Base-by-base conservation (phyloP, 768 basidiomycete genomes). In the Lanmaoa rubissima region DNA sequence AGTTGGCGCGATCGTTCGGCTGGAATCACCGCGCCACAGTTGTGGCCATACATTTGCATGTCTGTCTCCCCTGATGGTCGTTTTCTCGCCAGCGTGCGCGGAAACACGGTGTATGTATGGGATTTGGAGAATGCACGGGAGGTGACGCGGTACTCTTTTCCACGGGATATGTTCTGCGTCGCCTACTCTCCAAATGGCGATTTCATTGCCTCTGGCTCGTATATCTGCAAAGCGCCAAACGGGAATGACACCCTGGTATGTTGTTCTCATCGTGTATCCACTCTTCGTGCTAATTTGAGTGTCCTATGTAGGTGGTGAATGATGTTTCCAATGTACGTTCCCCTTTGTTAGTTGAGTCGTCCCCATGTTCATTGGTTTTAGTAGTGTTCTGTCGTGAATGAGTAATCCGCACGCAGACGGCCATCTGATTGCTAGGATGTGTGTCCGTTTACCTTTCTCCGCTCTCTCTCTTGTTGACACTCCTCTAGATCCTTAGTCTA, bases 11-110 rank as follows among this genome's bases (percentile, higher is more conserved):
- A 67, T 7, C 57, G 60, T 1, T 28, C 39, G 1, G 31, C 35
- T 1, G 39, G 51, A 4, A 12, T 28, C 13, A 21, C 48, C 11
- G 19, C 65, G 9, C 48, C 59, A 5, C 52, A 61, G n/a, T 16
- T 45, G 53, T 67, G 65, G 65, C 65, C 65, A 2, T 58, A 67
- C 53, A 61, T 66, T 5, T 67, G 57, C 54, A 48, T 66, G 60
- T 67, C 62, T 9, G 57, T 67, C 14, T 67, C 65, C 1, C 59
- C 65, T 5, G 36, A 51, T 2, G 65, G 66, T 5, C 59, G 57
- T 0, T 53, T 53, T 21, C 26, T 66, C 36, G 60, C 65, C 1
- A 67, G 57, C 56, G 66, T 68, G 31, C 57, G 66, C 3, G 65
- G 66, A 10, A 53, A 43, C 2, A 59, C 43, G 10, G 54, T 68